Base-by-base conservation (phyloP, 2,329 filamentous ascomycete genomes). In the Sclerotinia subarctica region DNA sequence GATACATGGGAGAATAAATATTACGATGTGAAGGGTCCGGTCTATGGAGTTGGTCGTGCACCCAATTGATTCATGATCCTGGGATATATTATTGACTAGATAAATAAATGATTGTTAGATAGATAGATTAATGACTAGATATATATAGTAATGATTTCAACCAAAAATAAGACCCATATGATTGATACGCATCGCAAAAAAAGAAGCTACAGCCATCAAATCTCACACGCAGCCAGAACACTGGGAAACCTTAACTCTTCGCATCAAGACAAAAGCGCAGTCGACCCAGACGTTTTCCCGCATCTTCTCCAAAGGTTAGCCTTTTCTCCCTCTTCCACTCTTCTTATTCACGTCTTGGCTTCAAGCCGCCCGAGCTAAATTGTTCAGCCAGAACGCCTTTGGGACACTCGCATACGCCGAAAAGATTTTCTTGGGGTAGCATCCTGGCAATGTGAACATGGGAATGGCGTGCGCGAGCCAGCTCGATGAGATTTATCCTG, bases 381-480 rank as follows among this genome's bases (percentile, higher is more conserved):
- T 24, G 44, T 47, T 60, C 44, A 60, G 44, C 58, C 58, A 60
- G 58, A 49, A 35, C 58, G 44, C 58, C 58, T 38, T 62, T 49
- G 58, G 44, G 58, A 62, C 58, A 62, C 58, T 62, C 21, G 58
- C 58, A 62, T 62, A 62, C 44, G 58, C 58, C 44, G 26, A 47
- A n/a, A 57, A 42, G n/a, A 19, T 24, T 24, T 57, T 32, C 54
- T 57, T 26, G 58, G 58, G 58, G 58, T 19, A 17, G 7, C 15
- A 49, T 60, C 58, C 58, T 49, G 44, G 58, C 49, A 32, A 35
- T 10, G 5, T n/a, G 26, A 49, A 13, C 29, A 60, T 60, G 58
- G 58, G 58, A 29, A 32, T 54, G 52, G 52, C 26, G 26, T 54
- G 19, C 8, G 46, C 3, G 46, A 47, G 19, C 46, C 19, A 47